phyloP scores from a whole-genome alignment of 164 flowering plant genomes.

The Stephania japonica region DNA sequence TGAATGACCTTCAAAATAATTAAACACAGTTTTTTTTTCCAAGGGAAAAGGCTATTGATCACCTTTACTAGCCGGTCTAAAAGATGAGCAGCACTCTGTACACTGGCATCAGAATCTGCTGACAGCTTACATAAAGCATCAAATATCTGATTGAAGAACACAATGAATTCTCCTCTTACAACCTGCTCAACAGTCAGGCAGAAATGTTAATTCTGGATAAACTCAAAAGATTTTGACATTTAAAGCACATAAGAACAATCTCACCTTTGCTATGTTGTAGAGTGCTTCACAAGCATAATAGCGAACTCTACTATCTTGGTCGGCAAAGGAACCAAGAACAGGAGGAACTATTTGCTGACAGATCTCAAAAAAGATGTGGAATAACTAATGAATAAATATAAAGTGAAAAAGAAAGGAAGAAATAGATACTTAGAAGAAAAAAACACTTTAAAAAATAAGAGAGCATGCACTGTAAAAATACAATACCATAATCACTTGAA shows the following conservation, averaged over 20 bases:
- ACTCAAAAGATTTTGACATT: background rate
- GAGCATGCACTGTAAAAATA: background rate
- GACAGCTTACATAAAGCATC: constrained; percentile 97
- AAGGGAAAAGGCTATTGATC: background rate
- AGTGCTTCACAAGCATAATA: constrained; percentile 99
- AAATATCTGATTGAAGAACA: constrained; percentile 91
- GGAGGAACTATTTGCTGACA: constrained; percentile 93
- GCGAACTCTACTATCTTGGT: constrained; percentile 97
- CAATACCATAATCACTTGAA: no score
- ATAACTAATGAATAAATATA: constrained; percentile 6
- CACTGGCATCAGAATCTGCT: constrained; percentile 93
- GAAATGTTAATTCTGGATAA: background rate
- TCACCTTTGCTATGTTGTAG: constrained; percentile 98
- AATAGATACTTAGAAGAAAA: background rate
- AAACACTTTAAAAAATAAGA: background rate
- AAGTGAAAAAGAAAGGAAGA: background rate
- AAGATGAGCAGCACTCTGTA: constrained; percentile 99
- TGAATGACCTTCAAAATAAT: background rate
- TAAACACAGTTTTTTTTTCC: background rate
- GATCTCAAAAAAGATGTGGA: constrained; percentile 11
- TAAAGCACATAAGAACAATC: constrained; percentile 6
- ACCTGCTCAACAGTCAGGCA: constrained; percentile 49
- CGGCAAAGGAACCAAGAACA: constrained; percentile 79
- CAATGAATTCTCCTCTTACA: constrained; percentile 93
- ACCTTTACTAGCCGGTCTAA: constrained; percentile 98